These are phyloP conservation scores for Trichosporon asahii DNA, from an alignment of 1,284 basidiomycete genomes.

Conservation along the genomic window DNA sequence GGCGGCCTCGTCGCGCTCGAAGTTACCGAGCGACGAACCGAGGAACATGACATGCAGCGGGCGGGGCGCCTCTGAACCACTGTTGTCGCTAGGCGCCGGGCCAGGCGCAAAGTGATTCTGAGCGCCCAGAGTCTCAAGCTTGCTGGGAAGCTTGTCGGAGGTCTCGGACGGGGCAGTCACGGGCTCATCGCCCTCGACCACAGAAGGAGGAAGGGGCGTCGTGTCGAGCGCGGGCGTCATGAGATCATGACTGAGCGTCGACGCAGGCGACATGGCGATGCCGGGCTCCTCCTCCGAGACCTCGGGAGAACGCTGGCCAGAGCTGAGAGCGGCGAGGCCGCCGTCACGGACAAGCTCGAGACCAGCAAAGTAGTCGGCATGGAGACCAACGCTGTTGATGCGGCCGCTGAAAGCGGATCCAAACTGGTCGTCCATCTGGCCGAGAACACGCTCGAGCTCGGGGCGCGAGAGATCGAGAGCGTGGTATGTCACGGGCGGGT, in stretches of 20 bases:
- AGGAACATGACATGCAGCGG: constrained; percentile 84
- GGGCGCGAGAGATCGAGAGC: constrained; percentile 87
- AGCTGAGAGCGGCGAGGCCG: constrained; percentile 41
- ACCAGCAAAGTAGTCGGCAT: constrained; percentile 85
- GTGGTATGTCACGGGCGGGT: constrained; percentile 71
- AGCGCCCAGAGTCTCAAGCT: not conserved
- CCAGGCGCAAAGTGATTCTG: not conserved
- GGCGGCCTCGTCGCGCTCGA: constrained; percentile 67
- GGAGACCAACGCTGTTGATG: constrained; percentile 73
- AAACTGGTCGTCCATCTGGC: constrained; percentile 63
- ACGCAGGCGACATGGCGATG: constrained; percentile 16
- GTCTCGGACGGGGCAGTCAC: not conserved
- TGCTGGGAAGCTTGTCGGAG: not conserved
- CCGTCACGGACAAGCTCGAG: constrained; percentile 56
- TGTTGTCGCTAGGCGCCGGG: not conserved
- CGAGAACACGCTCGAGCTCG: constrained; percentile 78
- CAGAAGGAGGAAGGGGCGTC: constrained; percentile 24
- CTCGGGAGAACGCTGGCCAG: not conserved
- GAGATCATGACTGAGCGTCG: constrained; percentile 23
- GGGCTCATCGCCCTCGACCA: constrained; percentile 21
- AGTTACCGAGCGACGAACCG: constrained; percentile 94
- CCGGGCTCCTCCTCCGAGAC: constrained; percentile 7
- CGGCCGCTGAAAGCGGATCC: constrained; percentile 66
- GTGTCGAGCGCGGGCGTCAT: constrained; percentile 28
- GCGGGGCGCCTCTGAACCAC: constrained; percentile 18